Conservation (phyloP, 345 rosid genomes). For the Eucalyptus rudis region DNA sequence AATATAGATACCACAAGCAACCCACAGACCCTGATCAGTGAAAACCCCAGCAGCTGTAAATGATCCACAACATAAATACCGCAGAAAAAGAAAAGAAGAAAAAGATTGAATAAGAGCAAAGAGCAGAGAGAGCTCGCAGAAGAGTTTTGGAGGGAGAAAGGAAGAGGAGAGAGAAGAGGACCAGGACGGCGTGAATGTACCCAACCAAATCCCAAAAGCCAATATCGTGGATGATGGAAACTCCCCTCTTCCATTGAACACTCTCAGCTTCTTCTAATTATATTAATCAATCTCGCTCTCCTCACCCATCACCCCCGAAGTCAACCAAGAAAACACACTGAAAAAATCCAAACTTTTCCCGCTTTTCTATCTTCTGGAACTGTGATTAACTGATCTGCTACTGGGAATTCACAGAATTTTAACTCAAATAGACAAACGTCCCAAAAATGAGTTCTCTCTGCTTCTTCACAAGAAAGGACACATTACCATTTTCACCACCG, state of each 20-base stretch:
- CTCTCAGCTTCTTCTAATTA: not conserved
- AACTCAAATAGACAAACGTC: not conserved
- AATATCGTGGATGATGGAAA: constrained; percentile 16
- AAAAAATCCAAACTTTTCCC: constrained; percentile 1
- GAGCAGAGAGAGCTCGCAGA: not conserved
- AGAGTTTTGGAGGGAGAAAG: not conserved
- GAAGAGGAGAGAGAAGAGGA: not conserved
- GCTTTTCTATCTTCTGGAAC: not conserved
- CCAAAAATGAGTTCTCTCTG: not conserved
- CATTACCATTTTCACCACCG: not conserved
- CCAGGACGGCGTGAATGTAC: constrained; percentile 35
- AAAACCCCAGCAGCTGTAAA: not conserved
- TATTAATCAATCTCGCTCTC: not conserved
- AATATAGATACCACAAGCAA: constrained; percentile 30
- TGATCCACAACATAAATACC: not conserved
- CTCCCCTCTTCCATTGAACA: constrained; percentile 7
- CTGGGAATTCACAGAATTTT: not conserved
- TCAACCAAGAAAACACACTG: not conserved
- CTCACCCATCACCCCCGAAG: not conserved
- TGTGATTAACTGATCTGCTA: not conserved
- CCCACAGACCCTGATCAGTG: constrained; percentile 29
- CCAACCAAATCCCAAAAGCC: constrained; percentile 57
- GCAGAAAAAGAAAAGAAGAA: too few species aligned
- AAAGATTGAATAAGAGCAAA: not conserved
- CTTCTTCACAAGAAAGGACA: not conserved